Evolutionary conservation across 495 filamentous ascomycete genomes (phyloP).

Genomic region (Talaromyces thailandensis): DNA sequence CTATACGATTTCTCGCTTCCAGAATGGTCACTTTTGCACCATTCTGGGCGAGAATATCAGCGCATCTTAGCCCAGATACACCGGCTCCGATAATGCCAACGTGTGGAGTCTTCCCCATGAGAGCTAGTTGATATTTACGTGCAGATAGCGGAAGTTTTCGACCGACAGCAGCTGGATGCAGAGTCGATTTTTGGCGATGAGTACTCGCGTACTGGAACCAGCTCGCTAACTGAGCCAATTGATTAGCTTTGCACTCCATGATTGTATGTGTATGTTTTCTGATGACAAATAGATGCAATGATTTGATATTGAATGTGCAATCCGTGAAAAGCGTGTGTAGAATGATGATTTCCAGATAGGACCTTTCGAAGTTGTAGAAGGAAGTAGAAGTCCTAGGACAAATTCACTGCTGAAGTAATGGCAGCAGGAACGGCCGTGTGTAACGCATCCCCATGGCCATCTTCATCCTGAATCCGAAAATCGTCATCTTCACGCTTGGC

Average conservation of each 20-base stretch:
- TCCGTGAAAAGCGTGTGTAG: background rate
- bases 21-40: conserved; percentile 78
- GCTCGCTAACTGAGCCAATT: background rate
- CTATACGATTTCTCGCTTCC: conserved; percentile 75
- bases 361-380: background rate
- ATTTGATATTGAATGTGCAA: background rate
- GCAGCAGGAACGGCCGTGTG: background rate
- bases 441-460: background rate
- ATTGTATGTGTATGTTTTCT: background rate
- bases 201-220: background rate
- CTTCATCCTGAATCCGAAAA: background rate
- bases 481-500: conserved; percentile 3
- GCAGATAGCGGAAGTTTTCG: conserved; percentile 7
- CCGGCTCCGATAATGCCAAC: conserved; percentile 82
- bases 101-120: conserved; percentile 32
- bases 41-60: conserved; percentile 69
- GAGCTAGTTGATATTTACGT: conserved; percentile 2
- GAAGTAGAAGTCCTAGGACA: background rate
- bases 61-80: conserved; percentile 77
- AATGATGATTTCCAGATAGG: background rate
- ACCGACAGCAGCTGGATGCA: conserved; percentile 3
- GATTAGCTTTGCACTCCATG: conserved; percentile 9
- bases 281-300: background rate
- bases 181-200: background rate
- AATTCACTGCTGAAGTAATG: background rate